Evolutionary conservation across 179 eudicot species (phyloP), one percentile per base, ranked within the genome.

Genomic region (Dionaea muscipula): DNA sequence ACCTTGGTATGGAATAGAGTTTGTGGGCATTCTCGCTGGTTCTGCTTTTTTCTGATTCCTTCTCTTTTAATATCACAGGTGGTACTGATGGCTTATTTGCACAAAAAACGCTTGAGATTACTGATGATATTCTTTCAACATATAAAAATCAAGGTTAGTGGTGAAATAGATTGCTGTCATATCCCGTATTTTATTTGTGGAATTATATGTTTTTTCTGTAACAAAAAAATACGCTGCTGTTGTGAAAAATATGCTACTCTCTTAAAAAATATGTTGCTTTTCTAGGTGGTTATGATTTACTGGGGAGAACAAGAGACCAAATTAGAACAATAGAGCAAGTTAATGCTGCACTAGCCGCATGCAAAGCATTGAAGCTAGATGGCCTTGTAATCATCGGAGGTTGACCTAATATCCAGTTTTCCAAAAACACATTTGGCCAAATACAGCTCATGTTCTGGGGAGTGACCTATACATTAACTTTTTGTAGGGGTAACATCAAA

Each of bases 371-470:
- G 79, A 84, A 82, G 68, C 63, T 91, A 70, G 96, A 87, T 63
- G 83, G 94, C 53, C 98, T 91, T 69, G 96, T 84, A 36, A 81
- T 91, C n/a, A 72, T 91, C 63, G 98, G 96, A 78, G 98, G 98
- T 91, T 69, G 18, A 35, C 51, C 31, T 26, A 18, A 41, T 31
- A 43, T 21, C 48, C 20, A n/a, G 16, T 18, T 20, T 61, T 12
- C 10, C 25, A 1, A n/a, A 18, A 26, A 43, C 27, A 22, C 17
- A 28, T 46, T 9, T 20, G 3, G n/a, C 12, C 63, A 47, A 19
- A 1, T 28, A 21, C 0, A 21, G 3, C 26, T 20, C 14, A 49
- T 26, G 18, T 26, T 24, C 17, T 4, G 14, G 31, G 17, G 21
- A 49, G 6, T 49, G 53, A 24, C 24, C 28, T 49, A 26, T 49